phyloP scores from a whole-genome alignment of 208 protist species.

The Naegleria fowleri region DNA sequence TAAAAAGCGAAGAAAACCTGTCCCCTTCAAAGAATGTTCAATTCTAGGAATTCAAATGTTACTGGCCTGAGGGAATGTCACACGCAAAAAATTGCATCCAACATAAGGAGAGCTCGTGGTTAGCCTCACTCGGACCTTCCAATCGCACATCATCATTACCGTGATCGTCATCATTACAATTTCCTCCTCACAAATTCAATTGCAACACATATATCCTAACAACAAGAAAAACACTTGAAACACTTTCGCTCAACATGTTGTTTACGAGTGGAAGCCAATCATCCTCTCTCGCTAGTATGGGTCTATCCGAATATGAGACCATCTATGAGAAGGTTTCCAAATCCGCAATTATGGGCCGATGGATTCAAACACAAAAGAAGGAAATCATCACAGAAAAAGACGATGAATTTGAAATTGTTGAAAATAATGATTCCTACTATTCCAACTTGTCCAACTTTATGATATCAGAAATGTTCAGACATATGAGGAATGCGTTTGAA shows the following conservation, averaged over 20 bases:
- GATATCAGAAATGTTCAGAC: neutral
- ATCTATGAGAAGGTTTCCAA: neutral
- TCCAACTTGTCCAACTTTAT: neutral
- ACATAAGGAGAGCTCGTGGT: too few relatives aligned
- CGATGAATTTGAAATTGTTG: neutral
- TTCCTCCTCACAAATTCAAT: too few relatives aligned
- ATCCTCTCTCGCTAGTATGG: neutral
- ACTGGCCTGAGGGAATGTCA: too few relatives aligned
- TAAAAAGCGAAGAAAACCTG: too few relatives aligned
- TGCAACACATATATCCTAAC: too few relatives aligned
- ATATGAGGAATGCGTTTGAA: neutral
- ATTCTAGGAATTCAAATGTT: too few relatives aligned
- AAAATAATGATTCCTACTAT: neutral
- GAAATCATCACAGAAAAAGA: neutral
- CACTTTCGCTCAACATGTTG: neutral
- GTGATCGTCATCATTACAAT: too few relatives aligned
- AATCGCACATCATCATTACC: too few relatives aligned
- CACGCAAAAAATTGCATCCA: too few relatives aligned
- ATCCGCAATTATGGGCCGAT: neutral
- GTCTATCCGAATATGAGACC: neutral
- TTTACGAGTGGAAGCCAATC: neutral
- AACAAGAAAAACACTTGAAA: too few relatives aligned
- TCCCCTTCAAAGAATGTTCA: too few relatives aligned
- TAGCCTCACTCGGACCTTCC: too few relatives aligned
- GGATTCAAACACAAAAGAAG: neutral